Evolutionary conservation across 2,329 filamentous ascomycete genomes (phyloP).

Genomic region (Periconia sp.): DNA sequence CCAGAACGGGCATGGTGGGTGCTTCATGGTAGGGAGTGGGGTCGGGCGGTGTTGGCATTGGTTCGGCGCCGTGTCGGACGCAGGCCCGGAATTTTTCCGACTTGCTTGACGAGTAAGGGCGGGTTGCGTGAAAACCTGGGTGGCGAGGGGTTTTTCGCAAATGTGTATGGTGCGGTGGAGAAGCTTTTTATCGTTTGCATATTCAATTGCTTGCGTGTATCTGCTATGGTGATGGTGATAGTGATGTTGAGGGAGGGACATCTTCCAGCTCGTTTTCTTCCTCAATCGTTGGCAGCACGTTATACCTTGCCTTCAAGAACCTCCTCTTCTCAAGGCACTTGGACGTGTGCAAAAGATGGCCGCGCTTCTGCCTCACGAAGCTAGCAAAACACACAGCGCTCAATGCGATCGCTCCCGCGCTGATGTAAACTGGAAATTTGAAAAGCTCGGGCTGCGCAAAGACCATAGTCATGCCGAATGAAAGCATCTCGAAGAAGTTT

Average conservation of each 20-base stretch:
- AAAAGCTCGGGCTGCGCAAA: slow-evolving; percentile 67
- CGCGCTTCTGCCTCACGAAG: slow-evolving; percentile 60
- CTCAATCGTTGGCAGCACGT: slow-evolving; percentile 17
- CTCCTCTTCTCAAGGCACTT: slow-evolving; percentile 22
- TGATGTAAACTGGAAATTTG: slow-evolving; percentile 62
- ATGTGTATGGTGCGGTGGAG: no score
- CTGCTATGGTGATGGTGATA: neutral
- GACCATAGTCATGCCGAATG: slow-evolving; percentile 66
- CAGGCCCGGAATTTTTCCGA: no score
- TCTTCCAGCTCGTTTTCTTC: slow-evolving; percentile 10
- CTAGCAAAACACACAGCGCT: slow-evolving; percentile 57
- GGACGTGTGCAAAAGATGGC: slow-evolving; percentile 59
- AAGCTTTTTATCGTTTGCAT: no score
- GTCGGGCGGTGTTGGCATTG: no score
- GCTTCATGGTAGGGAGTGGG: no score
- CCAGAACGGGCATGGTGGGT: no score
- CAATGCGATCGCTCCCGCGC: slow-evolving; percentile 53
- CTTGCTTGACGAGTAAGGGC: no score
- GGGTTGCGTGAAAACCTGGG: no score
- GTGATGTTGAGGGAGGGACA: neutral
- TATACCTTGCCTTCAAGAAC: slow-evolving; percentile 10
- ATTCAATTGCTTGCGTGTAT: no score
- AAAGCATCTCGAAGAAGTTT: slow-evolving; percentile 69
- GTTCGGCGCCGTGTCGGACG: no score
- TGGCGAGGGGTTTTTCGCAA: no score